A percentile compares a stretch with the other conserved stretches of the same genome.
Evolutionary conservation across 768 basidiomycete genomes (phyloP).

Genomic region (Termitomyces titanicus): DNA sequence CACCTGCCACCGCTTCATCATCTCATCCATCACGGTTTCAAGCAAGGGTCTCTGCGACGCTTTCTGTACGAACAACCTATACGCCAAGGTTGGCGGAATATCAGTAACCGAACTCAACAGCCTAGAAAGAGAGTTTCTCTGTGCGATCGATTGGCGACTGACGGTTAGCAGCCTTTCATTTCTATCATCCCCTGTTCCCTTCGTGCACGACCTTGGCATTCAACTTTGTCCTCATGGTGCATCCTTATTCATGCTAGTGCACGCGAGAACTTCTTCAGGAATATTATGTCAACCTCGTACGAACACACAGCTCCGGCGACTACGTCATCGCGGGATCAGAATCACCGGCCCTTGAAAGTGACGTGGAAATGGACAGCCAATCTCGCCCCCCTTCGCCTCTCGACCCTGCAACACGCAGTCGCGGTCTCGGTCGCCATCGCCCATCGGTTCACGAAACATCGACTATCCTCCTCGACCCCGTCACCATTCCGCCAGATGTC

Average conservation of each 20-base stretch:
- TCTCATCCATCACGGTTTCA: slow-evolving; percentile 87
- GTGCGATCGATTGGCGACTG: slow-evolving; percentile 90
- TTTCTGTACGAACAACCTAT: slow-evolving; percentile 92
- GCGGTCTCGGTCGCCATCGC: slow-evolving; percentile 20
- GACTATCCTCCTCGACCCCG: slow-evolving; percentile 40
- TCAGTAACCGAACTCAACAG: slow-evolving; percentile 87
- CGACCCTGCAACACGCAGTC: slow-evolving; percentile 13
- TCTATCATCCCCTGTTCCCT: slow-evolving; percentile 9
- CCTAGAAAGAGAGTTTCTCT: slow-evolving; percentile 91
- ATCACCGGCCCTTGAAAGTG: slow-evolving; percentile 43
- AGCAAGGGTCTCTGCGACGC: slow-evolving; percentile 94
- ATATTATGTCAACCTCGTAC: slow-evolving; percentile 91
- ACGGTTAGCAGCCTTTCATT: slow-evolving; percentile 59
- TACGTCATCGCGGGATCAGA: slow-evolving; percentile 50
- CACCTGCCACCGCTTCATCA: slow-evolving; percentile 97
- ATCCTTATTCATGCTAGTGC: slow-evolving; percentile 54
- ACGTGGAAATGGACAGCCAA: slow-evolving; percentile 52
- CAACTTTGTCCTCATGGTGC: slow-evolving; percentile 24
- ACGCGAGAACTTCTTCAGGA: slow-evolving; percentile 87
- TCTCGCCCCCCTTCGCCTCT: slow-evolving; percentile 53
- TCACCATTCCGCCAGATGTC: slow-evolving; percentile 31
- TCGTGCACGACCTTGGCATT: slow-evolving; percentile 10
- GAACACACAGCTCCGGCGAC: slow-evolving; percentile 67
- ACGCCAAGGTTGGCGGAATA: slow-evolving; percentile 96
- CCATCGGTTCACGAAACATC: slow-evolving; percentile 32